A percentile compares a stretch with the other conserved stretches of the same genome.
Conservation (phyloP, 345 rosid species). For the Aquilaria yunnanensis region DNA sequence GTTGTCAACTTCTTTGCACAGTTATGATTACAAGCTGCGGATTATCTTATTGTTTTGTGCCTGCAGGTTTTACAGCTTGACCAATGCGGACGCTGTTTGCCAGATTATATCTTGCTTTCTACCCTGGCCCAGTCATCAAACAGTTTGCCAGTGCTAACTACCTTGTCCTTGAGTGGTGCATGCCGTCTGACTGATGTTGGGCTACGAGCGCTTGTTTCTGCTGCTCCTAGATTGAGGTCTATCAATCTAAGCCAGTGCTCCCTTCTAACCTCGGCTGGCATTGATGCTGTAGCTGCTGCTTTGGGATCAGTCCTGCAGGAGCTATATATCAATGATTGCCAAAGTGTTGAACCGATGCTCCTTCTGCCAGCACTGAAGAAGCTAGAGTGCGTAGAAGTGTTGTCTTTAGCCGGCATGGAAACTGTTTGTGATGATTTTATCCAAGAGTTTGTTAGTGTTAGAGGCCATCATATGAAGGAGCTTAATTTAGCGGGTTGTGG, state of each 20-base stretch:
- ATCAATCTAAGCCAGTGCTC: slow-evolving; percentile 85
- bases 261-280: slow-evolving; percentile 53
- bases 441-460: slow-evolving; percentile 27
- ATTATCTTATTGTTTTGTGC: slow-evolving; percentile 18
- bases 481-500: slow-evolving; percentile 56
- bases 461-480: slow-evolving; percentile 60
- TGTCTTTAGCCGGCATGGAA: slow-evolving; percentile 65
- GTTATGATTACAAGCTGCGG: background rate
- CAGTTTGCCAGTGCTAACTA: slow-evolving; percentile 50
- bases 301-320: slow-evolving; percentile 64
- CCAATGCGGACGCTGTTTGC: slow-evolving; percentile 75
- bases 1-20: too few species aligned
- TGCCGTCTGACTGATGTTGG: slow-evolving; percentile 83
- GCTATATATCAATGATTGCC: slow-evolving; percentile 76
- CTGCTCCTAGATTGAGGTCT: slow-evolving; percentile 57
- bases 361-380: slow-evolving; percentile 58
- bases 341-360: slow-evolving; percentile 48
- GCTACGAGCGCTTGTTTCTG: slow-evolving; percentile 45
- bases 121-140: slow-evolving; percentile 51
- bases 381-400: slow-evolving; percentile 56
- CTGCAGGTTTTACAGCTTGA: slow-evolving; percentile 85
- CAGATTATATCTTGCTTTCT: slow-evolving; percentile 46
- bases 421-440: slow-evolving; percentile 57
- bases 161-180: slow-evolving; percentile 68
- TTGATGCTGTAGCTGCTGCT: slow-evolving; percentile 45